A percentile compares a stretch with the other conserved stretches of the same genome.
Evolutionary conservation across 164 flowering plant genomes (phyloP).

Genomic region (Umbellularia californica): DNA sequence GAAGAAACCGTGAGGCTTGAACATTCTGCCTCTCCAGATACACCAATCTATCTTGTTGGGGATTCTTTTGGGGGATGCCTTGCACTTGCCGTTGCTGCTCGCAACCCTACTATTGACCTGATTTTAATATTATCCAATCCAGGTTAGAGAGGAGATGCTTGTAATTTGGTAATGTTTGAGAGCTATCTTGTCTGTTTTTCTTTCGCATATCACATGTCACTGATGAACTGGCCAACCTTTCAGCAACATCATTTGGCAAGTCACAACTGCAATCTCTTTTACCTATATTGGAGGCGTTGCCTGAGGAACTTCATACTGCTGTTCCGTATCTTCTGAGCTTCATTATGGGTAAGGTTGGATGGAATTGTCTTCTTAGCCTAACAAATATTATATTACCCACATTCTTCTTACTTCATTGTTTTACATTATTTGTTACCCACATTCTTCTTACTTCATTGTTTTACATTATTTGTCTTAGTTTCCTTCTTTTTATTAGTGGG

Average conservation of each 20-base stretch:
- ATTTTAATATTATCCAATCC: constrained; percentile 75
- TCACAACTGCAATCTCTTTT: constrained; percentile 69
- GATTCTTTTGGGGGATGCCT: constrained; percentile 96
- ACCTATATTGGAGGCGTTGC: constrained; percentile 64
- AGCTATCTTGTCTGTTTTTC: no score
- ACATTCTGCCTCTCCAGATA: constrained; percentile 56
- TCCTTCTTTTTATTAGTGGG: no score
- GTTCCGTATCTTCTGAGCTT: constrained; percentile 71
- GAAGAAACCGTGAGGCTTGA: constrained; percentile 61
- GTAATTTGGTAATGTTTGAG: no score
- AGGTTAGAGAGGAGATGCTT: constrained; percentile 36
- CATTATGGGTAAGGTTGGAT: constrained; percentile 49
- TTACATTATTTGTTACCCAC: no score
- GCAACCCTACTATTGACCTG: constrained; percentile 74
- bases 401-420: no score
- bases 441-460: no score
- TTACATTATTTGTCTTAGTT: no score
- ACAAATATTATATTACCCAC: no score
- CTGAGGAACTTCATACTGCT: constrained; percentile 49
- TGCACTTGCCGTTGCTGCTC: constrained; percentile 91
- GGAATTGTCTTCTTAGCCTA: no score
- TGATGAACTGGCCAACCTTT: constrained; percentile 8
- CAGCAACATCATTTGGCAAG: constrained; percentile 73
- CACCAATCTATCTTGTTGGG: constrained; percentile 83
- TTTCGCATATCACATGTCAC: neutral